Percentiles rank a stretch among this genome's conserved stretches.
Evolutionary conservation across 495 filamentous ascomycete species (phyloP).

Genomic region (Aspergillus olivimuriae): DNA sequence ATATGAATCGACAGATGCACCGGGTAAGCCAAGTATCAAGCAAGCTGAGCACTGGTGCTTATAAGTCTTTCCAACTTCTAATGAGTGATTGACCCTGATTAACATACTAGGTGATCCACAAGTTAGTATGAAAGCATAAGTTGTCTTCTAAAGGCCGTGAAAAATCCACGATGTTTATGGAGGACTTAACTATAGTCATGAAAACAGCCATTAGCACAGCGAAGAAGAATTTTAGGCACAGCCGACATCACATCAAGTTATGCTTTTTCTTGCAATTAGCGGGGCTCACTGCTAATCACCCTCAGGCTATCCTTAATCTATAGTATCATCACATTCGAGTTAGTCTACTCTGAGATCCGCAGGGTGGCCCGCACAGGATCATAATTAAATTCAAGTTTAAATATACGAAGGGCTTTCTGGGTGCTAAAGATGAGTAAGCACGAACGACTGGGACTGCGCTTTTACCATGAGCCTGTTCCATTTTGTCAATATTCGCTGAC

Average conservation of each 20-base stretch:
- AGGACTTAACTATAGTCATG: conserved; percentile 21
- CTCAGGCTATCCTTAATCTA: conserved; percentile 20
- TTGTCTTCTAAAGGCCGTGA: conserved; percentile 15
- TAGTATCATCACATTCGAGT: conserved; percentile 24
- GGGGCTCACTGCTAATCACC: conserved; percentile 21
- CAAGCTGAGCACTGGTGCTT: conserved; percentile 5
- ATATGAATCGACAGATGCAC: conserved; percentile 20
- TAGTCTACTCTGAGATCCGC: conserved; percentile 23
- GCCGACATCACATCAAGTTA: conserved; percentile 20
- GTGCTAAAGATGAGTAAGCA: conserved; percentile 24
- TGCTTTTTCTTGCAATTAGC: conserved; percentile 21
- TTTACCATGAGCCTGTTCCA: conserved; percentile 7
- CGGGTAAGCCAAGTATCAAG: conserved; percentile 13
- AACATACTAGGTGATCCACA: conserved; percentile 12
- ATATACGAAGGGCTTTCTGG: conserved; percentile 27
- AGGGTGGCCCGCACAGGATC: conserved; percentile 21
- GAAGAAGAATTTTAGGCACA: conserved; percentile 21
- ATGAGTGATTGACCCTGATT: conserved; percentile 3
- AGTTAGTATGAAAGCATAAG: conserved; percentile 17
- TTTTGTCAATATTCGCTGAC: no score
- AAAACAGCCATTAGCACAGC: conserved; percentile 20
- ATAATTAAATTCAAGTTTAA: conserved; percentile 32
- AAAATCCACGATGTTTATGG: conserved; percentile 20
- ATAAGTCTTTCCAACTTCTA: conserved; percentile 8
- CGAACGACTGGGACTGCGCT: conserved; percentile 1